Conservation (phyloP, 192 early-diverging fungal species). For the Coemansia sp. region DNA sequence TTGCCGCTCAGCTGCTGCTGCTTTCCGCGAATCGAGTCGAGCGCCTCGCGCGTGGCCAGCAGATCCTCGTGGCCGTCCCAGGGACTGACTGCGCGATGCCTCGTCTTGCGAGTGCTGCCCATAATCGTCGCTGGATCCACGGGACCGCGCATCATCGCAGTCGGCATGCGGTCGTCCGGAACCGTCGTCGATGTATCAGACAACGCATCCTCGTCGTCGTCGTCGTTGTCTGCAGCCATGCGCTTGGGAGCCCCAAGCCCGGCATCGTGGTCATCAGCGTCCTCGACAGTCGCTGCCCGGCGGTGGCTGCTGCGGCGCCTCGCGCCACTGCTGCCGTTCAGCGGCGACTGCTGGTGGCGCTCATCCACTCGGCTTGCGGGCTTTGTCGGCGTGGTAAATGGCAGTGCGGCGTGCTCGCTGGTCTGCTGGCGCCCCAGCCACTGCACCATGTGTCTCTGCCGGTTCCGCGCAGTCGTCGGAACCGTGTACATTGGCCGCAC, state of each 20-base stretch:
- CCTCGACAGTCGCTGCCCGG: background rate
- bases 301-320: background rate
- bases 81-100: background rate
- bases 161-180: slow-evolving; percentile 12
- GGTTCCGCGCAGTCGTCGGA: slow-evolving; percentile 26
- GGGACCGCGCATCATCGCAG: slow-evolving; percentile 21
- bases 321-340: background rate
- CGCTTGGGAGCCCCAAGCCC: background rate
- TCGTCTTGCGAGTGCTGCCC: background rate
- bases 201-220: slow-evolving; percentile 17
- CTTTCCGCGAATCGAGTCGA: slow-evolving; percentile 28
- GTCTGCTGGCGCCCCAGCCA: slow-evolving; percentile 32
- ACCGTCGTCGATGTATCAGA: slow-evolving; percentile 52
- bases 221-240: background rate
- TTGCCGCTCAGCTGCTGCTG: background rate
- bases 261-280: slow-evolving; percentile 2
- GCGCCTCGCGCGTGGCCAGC: slow-evolving; percentile 28
- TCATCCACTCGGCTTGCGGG: too few species aligned
- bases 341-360: background rate
- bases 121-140: slow-evolving; percentile 23
- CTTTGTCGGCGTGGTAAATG: background rate
- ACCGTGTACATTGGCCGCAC: slow-evolving; percentile 8
- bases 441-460: slow-evolving; percentile 41
- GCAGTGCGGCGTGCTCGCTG: background rate
- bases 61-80: slow-evolving; percentile 17